Conservation (phyloP, 228 moss, liverwort and hornwort species). For the Sphagnum magellanicum region DNA sequence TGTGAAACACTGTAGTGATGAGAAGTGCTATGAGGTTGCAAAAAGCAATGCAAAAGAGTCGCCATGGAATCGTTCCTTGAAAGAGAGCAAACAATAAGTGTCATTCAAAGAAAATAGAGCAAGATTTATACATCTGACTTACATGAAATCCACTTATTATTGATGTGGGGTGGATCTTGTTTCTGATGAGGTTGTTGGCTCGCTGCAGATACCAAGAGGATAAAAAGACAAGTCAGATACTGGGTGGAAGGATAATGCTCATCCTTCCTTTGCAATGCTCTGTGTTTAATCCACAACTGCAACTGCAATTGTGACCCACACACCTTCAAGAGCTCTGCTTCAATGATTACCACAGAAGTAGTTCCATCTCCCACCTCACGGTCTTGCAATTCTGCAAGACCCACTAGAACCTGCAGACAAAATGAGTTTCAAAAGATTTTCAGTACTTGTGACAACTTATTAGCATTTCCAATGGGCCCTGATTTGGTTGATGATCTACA, state of each 20-base stretch:
- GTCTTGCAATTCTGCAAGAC: constrained; percentile 82
- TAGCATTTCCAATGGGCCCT: too few species aligned
- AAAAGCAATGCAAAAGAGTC: too few species aligned
- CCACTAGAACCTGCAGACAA: constrained; percentile 61
- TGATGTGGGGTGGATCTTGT: constrained; percentile 92
- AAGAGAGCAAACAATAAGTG: neutral
- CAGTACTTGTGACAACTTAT: too few species aligned
- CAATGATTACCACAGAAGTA: constrained; percentile 86
- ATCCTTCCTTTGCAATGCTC: too few species aligned
- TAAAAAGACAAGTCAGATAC: too few species aligned
- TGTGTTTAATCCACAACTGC: too few species aligned
- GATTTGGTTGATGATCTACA: too few species aligned
- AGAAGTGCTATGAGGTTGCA: too few species aligned
- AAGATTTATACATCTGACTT: constrained; percentile 2
- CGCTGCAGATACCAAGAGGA: constrained; percentile 31
- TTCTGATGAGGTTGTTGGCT: constrained; percentile 87
- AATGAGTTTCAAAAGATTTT: neutral
- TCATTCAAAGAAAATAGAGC: neutral
- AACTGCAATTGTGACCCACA: too few species aligned
- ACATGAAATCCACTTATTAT: constrained; percentile 89
- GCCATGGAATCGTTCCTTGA: too few species aligned
- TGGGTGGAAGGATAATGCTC: neutral
- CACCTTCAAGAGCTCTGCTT: constrained; percentile 91
- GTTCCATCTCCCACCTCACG: constrained; percentile 90
- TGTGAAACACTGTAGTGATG: neutral